phyloP scores from a whole-genome alignment of 2,329 filamentous ascomycete species.

The Colletotrichum spinosum region DNA sequence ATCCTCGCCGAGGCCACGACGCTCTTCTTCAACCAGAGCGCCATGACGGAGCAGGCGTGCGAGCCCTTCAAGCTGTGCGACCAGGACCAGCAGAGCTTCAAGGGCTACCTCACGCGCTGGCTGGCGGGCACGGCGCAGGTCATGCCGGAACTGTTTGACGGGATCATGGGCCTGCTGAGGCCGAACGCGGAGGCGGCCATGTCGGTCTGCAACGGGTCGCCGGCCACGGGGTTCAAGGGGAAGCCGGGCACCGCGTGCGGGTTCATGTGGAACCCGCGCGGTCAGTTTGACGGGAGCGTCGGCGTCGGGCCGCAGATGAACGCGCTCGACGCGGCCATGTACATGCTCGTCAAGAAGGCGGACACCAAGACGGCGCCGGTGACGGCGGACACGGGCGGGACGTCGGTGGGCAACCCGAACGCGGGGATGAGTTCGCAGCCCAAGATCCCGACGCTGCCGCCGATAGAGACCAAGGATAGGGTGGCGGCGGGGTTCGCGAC shows the following conservation, averaged over 20 bases:
- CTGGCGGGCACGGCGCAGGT: slow-evolving; percentile 66
- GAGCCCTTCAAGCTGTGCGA: slow-evolving; percentile 72
- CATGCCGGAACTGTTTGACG: slow-evolving; percentile 62
- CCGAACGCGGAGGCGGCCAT: slow-evolving; percentile 65
- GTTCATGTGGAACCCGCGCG: slow-evolving; percentile 69
- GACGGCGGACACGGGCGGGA: slow-evolving; percentile 69
- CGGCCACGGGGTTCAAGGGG: slow-evolving; percentile 60
- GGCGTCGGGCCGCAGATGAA: slow-evolving; percentile 80
- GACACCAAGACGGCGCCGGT: slow-evolving; percentile 53
- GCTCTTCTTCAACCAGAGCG: slow-evolving; percentile 66
- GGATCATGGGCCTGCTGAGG: slow-evolving; percentile 63
- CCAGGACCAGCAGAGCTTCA: slow-evolving; percentile 79
- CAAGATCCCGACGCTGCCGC: slow-evolving; percentile 44
- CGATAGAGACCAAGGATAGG: slow-evolving; percentile 62
- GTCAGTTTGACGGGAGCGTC: slow-evolving; percentile 66
- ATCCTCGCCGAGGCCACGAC: slow-evolving; percentile 62
- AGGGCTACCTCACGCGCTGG: slow-evolving; percentile 80
- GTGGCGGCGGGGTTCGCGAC: slow-evolving; percentile 69
- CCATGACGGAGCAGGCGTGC: slow-evolving; percentile 77
- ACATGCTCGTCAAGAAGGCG: slow-evolving; percentile 62
- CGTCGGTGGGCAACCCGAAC: slow-evolving; percentile 61
- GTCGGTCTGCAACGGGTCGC: slow-evolving; percentile 60
- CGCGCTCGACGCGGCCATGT: slow-evolving; percentile 72
- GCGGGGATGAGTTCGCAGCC: slow-evolving; percentile 52
- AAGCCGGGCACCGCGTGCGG: slow-evolving; percentile 72